Evolutionary conservation across 441 rosid species (phyloP), one percentile per base, ranked within the genome.

Genomic region (Syzygium malaccense): DNA sequence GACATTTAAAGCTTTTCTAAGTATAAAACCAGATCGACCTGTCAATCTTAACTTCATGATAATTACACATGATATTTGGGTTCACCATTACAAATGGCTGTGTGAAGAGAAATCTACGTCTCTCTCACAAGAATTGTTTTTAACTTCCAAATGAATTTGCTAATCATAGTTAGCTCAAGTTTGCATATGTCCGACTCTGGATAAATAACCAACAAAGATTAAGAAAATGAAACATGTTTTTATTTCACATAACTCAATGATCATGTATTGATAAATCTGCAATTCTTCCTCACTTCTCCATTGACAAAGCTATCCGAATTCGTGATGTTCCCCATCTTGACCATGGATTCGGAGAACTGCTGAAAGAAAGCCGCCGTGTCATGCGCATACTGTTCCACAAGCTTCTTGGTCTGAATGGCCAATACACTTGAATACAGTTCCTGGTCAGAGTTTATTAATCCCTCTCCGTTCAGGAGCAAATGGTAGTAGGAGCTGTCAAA

Each of bases 321-420:
- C 56, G 91, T 92, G 87, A 94, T 94, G 54, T 95, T 94, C 66
- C 97, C 97, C 94, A 94, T 62, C 92, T 95, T 95, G 89, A 95
- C 96, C 95, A 95, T 94, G 37, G 96, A 94, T 58, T 93, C 93
- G 0, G 97, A 92, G 89, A 95, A 95, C 49, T 94, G 96, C 89
- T 91, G 88, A 90, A 95, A 95, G 92, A 95, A 95, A 41, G 95
- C 96, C 9, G 92, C 49, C 2, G 94, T 85, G 54, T 95, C 91
- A 48, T 88, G 92, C 10, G 97, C 96, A 48, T 93, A 94, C 88
- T 91, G 93, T 86, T 88, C 89, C 91, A 93, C 97, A 8, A 95
- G 88, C 88, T 89, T 87, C 86, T 88, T 92, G 2, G 94, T 95
- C 91, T 94, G 89, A 17, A 93, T 66, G 3, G 91, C 96, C 19